Base-by-base conservation (phyloP, 176 grass and related monocot species). In the Tillandsia fasciculata region DNA sequence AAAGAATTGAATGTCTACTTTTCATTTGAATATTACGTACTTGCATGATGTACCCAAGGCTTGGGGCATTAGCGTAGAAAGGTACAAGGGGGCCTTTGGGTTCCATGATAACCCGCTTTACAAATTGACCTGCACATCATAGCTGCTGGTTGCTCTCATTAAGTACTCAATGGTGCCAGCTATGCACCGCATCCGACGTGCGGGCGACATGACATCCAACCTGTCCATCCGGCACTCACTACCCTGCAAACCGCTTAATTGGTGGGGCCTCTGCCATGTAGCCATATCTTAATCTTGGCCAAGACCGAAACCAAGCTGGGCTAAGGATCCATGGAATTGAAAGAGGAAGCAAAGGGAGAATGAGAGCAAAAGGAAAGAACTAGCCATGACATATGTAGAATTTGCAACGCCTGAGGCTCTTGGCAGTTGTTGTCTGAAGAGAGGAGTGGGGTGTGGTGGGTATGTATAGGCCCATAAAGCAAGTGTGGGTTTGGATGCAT, bases 21-120 rank as follows among this genome's bases (percentile, higher is more conserved):
- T 9, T 53, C 2, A 53, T 53, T 53, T 11, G 2, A 53, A 53
- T 11, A 10, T 53, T 9, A 53, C 11, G 51, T 53, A 53, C 73
- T 58, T 76, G 74, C 51, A 58, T 0, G 50, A 76, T 54, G 64
- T 59, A 76, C 27, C 15, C 65, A 3, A 76, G 74, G 10, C 26
- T 13, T 2, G 66, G 74, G 51, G 2, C 0, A 65, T 68, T 76
- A 33, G 28, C 15, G 74, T 68, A 77, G 51, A 27, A 53, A 10
- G 65, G 65, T 7, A 28, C 17, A 11, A 69, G 2, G 0, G 0
- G 65, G 29, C 74, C 65, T 49, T 3, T 3, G 1, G 74, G 12
- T 3, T 77, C 52, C n/a, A 77, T 22, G n/a, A 10, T n/a, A 24
- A 52, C 7, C 5, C 65, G 74, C 9, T 12, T 9, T 1, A 42